phyloP scores from a whole-genome alignment of 2,329 filamentous ascomycete genomes.

The Aureobasidium namibiae region DNA sequence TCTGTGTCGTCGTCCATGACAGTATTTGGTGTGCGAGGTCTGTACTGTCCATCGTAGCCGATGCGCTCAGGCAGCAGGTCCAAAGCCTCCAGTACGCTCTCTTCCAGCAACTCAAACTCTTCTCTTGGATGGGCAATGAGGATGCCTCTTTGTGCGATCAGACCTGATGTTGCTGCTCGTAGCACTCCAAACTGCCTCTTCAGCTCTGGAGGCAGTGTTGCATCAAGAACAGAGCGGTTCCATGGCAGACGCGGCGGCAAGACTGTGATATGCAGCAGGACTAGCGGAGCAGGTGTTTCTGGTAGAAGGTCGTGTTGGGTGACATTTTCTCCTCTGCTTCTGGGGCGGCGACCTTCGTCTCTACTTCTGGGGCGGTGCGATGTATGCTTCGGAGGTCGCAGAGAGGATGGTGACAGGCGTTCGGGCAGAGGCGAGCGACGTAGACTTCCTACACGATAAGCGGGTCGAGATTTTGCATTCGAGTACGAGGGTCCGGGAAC shows the following conservation, averaged over 20 bases:
- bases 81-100: conserved; percentile 65
- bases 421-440: conserved; percentile 38
- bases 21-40: neutral
- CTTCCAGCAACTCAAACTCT: conserved; percentile 72
- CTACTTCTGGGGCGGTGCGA: neutral
- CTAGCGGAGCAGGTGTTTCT: conserved; percentile 44
- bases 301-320: neutral
- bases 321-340: neutral
- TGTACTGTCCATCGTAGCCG: conserved; percentile 1
- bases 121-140: conserved; percentile 70
- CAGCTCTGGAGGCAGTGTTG: conserved; percentile 50
- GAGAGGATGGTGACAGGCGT: conserved; percentile 10
- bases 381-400: conserved; percentile 27
- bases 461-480: conserved; percentile 33
- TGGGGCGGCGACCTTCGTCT: neutral
- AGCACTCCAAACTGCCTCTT: conserved; percentile 40
- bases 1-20: conserved; percentile 11
- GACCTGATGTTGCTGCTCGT: conserved; percentile 63
- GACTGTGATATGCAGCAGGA: conserved; percentile 69
- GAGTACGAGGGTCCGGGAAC: conserved; percentile 39
- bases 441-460: conserved; percentile 20
- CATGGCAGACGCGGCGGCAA: conserved; percentile 62
- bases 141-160: conserved; percentile 63
- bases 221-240: conserved; percentile 43
- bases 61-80: conserved; percentile 48